These are phyloP conservation scores for Limnomonas spitsbergensis DNA, from an alignment of 139 green algal genomes.

Conservation along the genomic window DNA sequence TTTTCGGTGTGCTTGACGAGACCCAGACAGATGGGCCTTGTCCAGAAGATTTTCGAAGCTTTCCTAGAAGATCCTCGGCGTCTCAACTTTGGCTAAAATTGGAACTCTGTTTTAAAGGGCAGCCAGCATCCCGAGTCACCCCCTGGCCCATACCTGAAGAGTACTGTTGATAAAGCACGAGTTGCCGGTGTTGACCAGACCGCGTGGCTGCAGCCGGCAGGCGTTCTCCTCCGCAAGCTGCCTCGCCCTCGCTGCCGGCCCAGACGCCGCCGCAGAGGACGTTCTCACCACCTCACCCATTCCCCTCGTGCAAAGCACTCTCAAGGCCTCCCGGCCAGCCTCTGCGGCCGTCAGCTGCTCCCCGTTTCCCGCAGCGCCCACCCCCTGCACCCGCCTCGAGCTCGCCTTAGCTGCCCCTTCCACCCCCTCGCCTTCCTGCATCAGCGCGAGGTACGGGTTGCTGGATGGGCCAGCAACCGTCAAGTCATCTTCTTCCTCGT, in stretches of 20 bases:
- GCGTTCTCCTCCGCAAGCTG: background rate
- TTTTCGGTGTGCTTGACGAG: too few relatives aligned
- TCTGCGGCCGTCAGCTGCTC: background rate
- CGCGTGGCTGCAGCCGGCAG: slow-evolving; percentile 36
- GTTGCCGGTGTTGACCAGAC: slow-evolving; percentile 78
- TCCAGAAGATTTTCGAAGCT: too few relatives aligned
- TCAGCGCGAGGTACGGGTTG: slow-evolving; percentile 9
- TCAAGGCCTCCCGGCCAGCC: background rate
- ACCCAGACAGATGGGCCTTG: too few relatives aligned
- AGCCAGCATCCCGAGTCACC: background rate
- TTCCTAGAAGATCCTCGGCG: too few relatives aligned
- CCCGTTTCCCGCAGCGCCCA: background rate
- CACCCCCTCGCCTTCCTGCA: background rate
- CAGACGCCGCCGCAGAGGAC: background rate
- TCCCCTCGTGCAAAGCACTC: background rate
- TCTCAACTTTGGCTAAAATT: too few relatives aligned
- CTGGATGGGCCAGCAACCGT: background rate
- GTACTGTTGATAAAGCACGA: slow-evolving; percentile 80
- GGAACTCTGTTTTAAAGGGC: too few relatives aligned
- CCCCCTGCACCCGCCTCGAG: background rate
- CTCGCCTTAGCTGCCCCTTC: background rate
- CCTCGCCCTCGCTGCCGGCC: background rate
- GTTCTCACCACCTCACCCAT: background rate
- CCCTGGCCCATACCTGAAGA: slow-evolving; percentile 46
- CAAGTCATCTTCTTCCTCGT: background rate